Evolutionary conservation across 257 asterid genomes (phyloP).

Genomic region (Ligustrum vulgare): DNA sequence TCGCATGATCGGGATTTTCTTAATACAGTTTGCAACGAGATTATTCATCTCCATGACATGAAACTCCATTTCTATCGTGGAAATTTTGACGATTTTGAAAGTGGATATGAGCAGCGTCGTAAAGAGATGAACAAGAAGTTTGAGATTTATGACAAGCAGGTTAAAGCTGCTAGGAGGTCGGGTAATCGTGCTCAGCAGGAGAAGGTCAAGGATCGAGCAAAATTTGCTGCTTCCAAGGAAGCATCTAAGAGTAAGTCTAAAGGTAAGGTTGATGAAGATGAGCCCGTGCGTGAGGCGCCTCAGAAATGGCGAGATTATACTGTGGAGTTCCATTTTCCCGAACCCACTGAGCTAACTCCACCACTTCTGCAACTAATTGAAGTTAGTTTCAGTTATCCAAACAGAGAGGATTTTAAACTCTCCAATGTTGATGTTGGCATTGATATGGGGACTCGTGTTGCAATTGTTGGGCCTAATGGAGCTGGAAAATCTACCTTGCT

Average conservation of each 20-base stretch:
- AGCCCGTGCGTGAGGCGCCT: slow-evolving; percentile 52
- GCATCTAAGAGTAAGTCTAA: slow-evolving; percentile 54
- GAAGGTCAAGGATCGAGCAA: slow-evolving; percentile 63
- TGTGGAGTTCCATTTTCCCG: slow-evolving; percentile 74
- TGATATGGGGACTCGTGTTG: slow-evolving; percentile 81
- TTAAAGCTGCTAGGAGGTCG: slow-evolving; percentile 58
- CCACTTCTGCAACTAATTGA: slow-evolving; percentile 68
- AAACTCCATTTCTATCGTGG: slow-evolving; percentile 64
- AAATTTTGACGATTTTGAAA: slow-evolving; percentile 59
- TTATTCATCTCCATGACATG: slow-evolving; percentile 65
- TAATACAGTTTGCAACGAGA: slow-evolving; percentile 57
- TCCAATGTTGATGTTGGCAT: slow-evolving; percentile 67
- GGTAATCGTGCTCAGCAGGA: slow-evolving; percentile 65
- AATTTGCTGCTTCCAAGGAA: slow-evolving; percentile 57
- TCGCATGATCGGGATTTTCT: slow-evolving; percentile 71
- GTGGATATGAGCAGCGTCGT: slow-evolving; percentile 64
- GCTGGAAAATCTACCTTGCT: slow-evolving; percentile 77
- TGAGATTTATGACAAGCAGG: slow-evolving; percentile 55
- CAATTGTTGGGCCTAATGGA: slow-evolving; percentile 75
- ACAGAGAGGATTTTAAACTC: slow-evolving; percentile 57
- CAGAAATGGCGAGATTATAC: slow-evolving; percentile 68
- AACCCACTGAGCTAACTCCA: slow-evolving; percentile 70
- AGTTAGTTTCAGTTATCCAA: slow-evolving; percentile 64
- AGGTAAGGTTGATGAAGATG: slow-evolving; percentile 57
- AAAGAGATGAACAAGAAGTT: slow-evolving; percentile 61